Evolutionary conservation across 768 basidiomycete species (phyloP), one percentile per base, ranked within the genome.

Genomic region (Serpula lacrymans): DNA sequence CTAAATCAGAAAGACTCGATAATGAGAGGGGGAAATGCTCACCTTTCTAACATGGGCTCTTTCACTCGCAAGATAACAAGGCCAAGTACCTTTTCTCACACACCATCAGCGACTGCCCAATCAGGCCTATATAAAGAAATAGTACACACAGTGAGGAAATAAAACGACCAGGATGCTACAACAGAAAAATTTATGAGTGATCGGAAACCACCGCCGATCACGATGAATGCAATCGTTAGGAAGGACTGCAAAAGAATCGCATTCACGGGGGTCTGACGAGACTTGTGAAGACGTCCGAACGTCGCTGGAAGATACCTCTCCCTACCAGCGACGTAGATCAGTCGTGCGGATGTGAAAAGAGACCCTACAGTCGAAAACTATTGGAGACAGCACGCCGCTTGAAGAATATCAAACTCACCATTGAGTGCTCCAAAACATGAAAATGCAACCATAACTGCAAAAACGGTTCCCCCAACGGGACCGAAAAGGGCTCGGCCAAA

Each of bases 361-460:
- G 78, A 72, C 7, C 81, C 83, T 87, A 35, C 20, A 20, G 28
- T 40, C 46, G 43, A 45, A 39, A 41, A 24, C 29, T 43, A 31
- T 32, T 31, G 13, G 24, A 27, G 8, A 43, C 5, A 22, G 17
- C 21, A 41, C n/a, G n/a, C n/a, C n/a, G n/a, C n/a, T n/a, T n/a
- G n/a, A n/a, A n/a, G n/a, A n/a, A 18, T 12, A 25, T 23, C n/a
- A 40, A 54, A 56, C 48, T 30, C 51, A 80, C 92, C 88, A 58
- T 96, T 95, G 38, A 99, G 64, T 1, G 96, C 92, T 13, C 95
- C 95, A 49, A 99, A 91, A 59, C 92, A 96, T 3, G 93, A 96
- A 43, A 97, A 74, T 1, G 92, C 89, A 11, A 99, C 95, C 75
- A 92, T 81, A 37, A 83, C 71, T 1, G 95, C 90, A 57, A 99